Conservation (phyloP, 345 rosid genomes). For the Ricinus communis region DNA sequence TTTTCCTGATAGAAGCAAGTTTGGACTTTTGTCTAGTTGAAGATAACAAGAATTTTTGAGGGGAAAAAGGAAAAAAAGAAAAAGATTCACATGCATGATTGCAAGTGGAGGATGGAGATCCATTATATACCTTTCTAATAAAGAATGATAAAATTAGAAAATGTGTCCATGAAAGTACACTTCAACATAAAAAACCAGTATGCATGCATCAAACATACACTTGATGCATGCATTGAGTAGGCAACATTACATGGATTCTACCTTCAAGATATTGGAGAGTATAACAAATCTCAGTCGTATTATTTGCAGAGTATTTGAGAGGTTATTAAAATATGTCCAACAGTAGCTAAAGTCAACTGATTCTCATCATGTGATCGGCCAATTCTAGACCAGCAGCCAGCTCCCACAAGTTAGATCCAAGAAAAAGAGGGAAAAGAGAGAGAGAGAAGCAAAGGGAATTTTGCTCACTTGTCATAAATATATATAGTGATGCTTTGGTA, state of each 20-base stretch:
- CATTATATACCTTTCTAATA: constrained; percentile 10
- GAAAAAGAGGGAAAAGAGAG: background rate
- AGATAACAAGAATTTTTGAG: constrained; percentile 41
- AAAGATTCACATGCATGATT: constrained; percentile 46
- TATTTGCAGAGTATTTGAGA: constrained; percentile 2
- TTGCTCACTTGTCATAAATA: background rate
- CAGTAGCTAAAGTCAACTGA: constrained; percentile 4
- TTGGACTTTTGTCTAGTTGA: constrained; percentile 51
- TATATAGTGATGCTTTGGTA: background rate
- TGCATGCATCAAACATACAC: constrained; percentile 16
- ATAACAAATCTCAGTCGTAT: background rate
- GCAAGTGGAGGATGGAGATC: constrained; percentile 39
- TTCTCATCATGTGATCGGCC: background rate
- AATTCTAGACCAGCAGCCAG: background rate
- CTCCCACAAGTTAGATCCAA: background rate
- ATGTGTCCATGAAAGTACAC: background rate
- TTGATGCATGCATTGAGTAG: constrained; percentile 16
- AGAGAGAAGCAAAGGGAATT: background rate
- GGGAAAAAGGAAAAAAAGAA: too few species aligned
- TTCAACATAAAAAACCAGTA: background rate
- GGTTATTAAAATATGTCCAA: background rate
- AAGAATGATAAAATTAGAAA: background rate
- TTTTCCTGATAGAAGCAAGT: constrained; percentile 32
- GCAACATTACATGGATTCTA: constrained; percentile 8
- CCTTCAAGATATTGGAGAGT: background rate